Base-by-base conservation (phyloP, 2,329 filamentous ascomycete genomes). In the Fusarium foetens region DNA sequence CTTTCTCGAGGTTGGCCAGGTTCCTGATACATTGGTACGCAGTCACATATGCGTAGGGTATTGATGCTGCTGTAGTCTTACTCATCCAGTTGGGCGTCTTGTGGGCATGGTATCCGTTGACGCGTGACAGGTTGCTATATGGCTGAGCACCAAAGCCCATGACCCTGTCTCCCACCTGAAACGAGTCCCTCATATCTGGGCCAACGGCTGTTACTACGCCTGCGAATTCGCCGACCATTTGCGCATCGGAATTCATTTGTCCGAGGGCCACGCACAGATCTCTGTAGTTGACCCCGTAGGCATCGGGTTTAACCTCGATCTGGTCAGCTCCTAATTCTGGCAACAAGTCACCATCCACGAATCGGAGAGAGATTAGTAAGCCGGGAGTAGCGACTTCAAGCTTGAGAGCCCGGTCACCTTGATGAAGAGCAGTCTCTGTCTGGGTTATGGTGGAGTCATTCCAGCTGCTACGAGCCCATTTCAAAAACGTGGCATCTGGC, bases 121-220 rank as follows among this genome's bases (percentile, higher is more conserved):
- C 29, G 12, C 29, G 60, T 6, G 60, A 63, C 14, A 42, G 12
- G 23, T 43, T 63, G 29, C 60, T 63, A 8, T 63, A 60, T 3
- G 60, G 54, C 36, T 63, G 43, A 38, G 54, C 54, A 49, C 60
- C 43, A 17, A 63, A 63, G 16, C 60, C 60, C 60, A 63, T 63
- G 9, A 60, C 60, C 13, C 35, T 49, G 29, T 63, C 54, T 36
- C 60, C 60, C 2, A 60, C 43, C 17, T 63, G 35, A 17, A 31
- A 60, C 1, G 29, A 1, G 8, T 38, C 21, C 5, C n/a, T n/a
- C 53, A 63, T 42, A 14, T 63, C 54, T 6, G 14, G 16, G 1
- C 54, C 38, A 17, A 63, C 36, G 4, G 29, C 36, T 2, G 54
- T 43, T 3, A 63, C 54, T 3, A 63, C 10, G 9, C 60, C 60